A percentile compares a stretch with the other conserved stretches of the same genome.
phyloP scores from a whole-genome alignment of 352 stramenopile genomes.

The Phytophthora brassicae region DNA sequence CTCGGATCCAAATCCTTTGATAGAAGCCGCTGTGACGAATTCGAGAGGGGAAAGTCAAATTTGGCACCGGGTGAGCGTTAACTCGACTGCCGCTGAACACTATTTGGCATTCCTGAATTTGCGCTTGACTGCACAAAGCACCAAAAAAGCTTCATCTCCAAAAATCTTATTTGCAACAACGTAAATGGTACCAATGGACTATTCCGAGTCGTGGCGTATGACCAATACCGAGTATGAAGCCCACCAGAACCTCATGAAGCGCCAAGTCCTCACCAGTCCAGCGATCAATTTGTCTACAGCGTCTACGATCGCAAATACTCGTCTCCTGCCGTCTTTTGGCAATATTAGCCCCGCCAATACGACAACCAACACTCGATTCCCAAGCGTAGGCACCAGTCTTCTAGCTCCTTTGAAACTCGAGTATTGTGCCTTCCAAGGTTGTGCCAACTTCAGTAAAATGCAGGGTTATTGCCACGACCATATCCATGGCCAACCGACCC shows the following conservation, averaged over 20 bases:
- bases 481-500: conserved; percentile 41
- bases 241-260: conserved; percentile 27
- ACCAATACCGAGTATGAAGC: conserved; percentile 17
- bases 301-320: conserved; percentile 24
- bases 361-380: conserved; percentile 25
- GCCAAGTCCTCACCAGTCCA: conserved; percentile 24
- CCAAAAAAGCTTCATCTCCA: conserved; percentile 2
- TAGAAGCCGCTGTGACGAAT: conserved; percentile 42
- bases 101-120: conserved; percentile 38
- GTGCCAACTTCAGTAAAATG: conserved; percentile 68
- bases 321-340: conserved; percentile 38
- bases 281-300: conserved; percentile 26
- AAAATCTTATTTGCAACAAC: not conserved
- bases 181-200: conserved; percentile 36
- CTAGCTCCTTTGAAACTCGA: conserved; percentile 47
- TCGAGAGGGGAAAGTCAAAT: conserved; percentile 30
- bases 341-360: conserved; percentile 58
- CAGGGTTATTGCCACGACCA: conserved; percentile 68
- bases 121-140: conserved; percentile 14
- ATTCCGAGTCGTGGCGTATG: conserved; percentile 24
- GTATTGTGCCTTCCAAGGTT: conserved; percentile 53
- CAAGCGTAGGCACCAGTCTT: conserved; percentile 19
- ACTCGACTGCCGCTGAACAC: conserved; percentile 18
- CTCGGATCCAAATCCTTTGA: conserved; percentile 36
- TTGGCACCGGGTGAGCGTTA: conserved; percentile 30